Base-by-base conservation (phyloP, 768 basidiomycete genomes). In the Lyophyllum semitale region DNA sequence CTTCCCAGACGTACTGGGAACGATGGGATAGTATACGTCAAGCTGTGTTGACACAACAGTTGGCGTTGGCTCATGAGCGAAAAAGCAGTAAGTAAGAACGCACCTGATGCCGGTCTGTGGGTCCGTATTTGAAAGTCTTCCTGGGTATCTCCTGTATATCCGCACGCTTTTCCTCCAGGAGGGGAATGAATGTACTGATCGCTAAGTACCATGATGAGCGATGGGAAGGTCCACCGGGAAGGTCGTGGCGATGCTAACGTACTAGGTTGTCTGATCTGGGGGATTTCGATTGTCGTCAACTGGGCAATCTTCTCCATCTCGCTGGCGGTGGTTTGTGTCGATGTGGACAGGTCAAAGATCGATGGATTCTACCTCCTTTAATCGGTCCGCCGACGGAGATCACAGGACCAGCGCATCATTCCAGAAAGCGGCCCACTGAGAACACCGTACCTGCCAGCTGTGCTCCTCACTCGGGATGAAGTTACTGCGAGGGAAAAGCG, bases 1-100 rank as follows among this genome's bases (percentile, higher is more conserved):
- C 49, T 67, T 70, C 51, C 65, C 63, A 22, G 62, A 62, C 18
- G 54, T 50, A 6, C 64, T 61, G 11, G 63, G 54, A 5, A 64
- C 46, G 2, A 65, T 51, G 0, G 84, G 87, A 61, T 85, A 88
- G 65, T 88, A 90, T 0, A 88, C 72, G 59, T 89, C 88, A 27
- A 89, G 77, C 86, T 89, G 57, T 13, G 25, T 2, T 27, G 17
- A 26, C 26, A 5, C 4, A 13, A 47, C 22, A 3, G 26, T 13
- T 27, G 42, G 22, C 9, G 2, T 22, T 15, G 55, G 62, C 52
- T 20, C 13, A 17, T 9, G 22, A 29, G 13, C 8, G 4, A n/a
- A 22, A 41, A 11, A n/a, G 1, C 25, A 0, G n/a, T n/a, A n/a
- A n/a, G n/a, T n/a, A 29, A 33, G 13, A 23, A 66, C 71, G 5